Evolutionary conservation across 202 grass and related monocot genomes (phyloP).

Genomic region (Setaria viridis): DNA sequence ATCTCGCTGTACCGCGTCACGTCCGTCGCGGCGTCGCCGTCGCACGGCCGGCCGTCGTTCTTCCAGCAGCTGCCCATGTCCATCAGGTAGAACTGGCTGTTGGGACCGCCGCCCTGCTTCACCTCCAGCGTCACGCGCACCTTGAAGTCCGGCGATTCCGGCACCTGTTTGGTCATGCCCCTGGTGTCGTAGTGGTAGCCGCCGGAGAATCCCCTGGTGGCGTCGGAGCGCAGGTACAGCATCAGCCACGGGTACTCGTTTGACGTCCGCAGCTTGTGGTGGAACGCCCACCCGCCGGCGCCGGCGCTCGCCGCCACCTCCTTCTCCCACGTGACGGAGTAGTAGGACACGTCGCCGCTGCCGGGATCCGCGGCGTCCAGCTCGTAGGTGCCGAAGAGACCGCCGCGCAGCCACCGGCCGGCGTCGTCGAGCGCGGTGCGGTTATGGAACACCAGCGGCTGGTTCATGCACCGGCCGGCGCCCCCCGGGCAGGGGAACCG

Average conservation of each 20-base stretch:
- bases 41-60: slow-evolving; percentile 75
- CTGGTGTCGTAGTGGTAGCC: slow-evolving; percentile 95
- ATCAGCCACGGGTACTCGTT: slow-evolving; percentile 88
- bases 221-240: slow-evolving; percentile 90
- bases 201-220: slow-evolving; percentile 85
- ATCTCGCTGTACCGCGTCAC: slow-evolving; percentile 97
- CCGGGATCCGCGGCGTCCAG: slow-evolving; percentile 43
- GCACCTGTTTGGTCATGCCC: slow-evolving; percentile 93
- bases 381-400: slow-evolving; percentile 75
- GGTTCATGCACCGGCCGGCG: slow-evolving; percentile 82
- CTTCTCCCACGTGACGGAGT: slow-evolving; percentile 87
- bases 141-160: slow-evolving; percentile 87
- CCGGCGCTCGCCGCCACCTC: slow-evolving; percentile 30
- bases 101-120: slow-evolving; percentile 65
- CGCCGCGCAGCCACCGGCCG: slow-evolving; percentile 56
- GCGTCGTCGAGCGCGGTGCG: slow-evolving; percentile 51
- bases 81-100: slow-evolving; percentile 93
- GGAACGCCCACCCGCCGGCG: slow-evolving; percentile 69
- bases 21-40: slow-evolving; percentile 71
- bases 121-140: slow-evolving; percentile 71
- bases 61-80: slow-evolving; percentile 99
- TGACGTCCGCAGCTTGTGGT: slow-evolving; percentile 73
- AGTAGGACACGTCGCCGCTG: slow-evolving; percentile 46
- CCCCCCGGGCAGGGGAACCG: slow-evolving; percentile 83
- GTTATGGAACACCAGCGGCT: slow-evolving; percentile 85